phyloP scores from a whole-genome alignment of 75 land plant species.

The Pinus taeda region DNA sequence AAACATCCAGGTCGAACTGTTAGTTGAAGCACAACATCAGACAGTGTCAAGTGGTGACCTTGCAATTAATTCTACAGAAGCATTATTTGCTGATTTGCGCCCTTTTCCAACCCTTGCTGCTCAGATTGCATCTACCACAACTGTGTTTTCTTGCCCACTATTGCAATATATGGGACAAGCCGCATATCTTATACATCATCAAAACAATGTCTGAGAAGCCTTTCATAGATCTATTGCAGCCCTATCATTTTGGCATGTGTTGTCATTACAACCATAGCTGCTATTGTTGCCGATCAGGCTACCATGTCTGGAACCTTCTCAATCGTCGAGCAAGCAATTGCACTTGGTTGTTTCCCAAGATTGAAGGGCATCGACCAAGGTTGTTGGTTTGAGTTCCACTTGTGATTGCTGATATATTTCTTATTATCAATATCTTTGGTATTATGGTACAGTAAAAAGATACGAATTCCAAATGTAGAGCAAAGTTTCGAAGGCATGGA shows the following conservation, averaged over 20 bases:
- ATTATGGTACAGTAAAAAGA: no score
- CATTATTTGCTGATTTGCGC: slow-evolving; percentile 73
- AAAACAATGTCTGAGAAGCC: slow-evolving; percentile 48
- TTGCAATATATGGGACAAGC: slow-evolving; percentile 86
- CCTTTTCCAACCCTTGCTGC: slow-evolving; percentile 63
- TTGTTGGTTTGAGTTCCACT: no score
- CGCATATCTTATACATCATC: slow-evolving; percentile 61
- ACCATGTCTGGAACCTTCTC: slow-evolving; percentile 83
- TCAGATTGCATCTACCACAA: slow-evolving; percentile 68
- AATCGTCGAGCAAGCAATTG: slow-evolving; percentile 69
- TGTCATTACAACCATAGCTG: slow-evolving; percentile 60
- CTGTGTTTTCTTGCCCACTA: slow-evolving; percentile 84
- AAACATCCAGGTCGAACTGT: no score
- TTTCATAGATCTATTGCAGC: slow-evolving; percentile 81
- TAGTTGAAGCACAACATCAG: no score
- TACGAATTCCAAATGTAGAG: no score
- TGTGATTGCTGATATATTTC: no score
- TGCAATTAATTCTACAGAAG: slow-evolving; percentile 31
- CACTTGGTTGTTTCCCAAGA: slow-evolving; percentile 82
- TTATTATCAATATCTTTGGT: no score
- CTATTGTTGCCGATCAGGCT: slow-evolving; percentile 81
- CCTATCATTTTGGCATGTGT: slow-evolving; percentile 70
- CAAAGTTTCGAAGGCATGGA: no score
- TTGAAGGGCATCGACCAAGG: slow-evolving; percentile 28
- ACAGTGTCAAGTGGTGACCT: no score